phyloP scores from a whole-genome alignment of 768 basidiomycete species.

The Mrakia frigida region DNA sequence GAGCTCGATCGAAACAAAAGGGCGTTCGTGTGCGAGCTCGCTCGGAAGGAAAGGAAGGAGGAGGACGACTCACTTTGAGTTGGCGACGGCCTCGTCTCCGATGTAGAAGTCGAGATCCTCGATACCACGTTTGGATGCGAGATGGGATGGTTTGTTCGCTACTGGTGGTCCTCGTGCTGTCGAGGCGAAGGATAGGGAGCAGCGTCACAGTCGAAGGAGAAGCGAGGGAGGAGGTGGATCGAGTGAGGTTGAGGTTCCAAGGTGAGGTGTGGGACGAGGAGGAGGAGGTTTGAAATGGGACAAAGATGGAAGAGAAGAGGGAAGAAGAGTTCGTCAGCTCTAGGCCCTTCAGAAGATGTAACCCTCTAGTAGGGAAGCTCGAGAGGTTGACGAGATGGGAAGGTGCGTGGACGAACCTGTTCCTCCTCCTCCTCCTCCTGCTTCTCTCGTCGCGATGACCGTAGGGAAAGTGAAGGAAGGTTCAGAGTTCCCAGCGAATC shows the following conservation, averaged over 20 bases:
- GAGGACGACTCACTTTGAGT: constrained; percentile 59
- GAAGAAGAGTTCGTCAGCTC: too few relatives aligned
- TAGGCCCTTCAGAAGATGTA: neutral
- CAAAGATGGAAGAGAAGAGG: too few relatives aligned
- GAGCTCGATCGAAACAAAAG: neutral
- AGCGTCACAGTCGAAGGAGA: constrained; percentile 43
- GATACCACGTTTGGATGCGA: constrained; percentile 92
- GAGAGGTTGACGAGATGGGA: constrained; percentile 43
- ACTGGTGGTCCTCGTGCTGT: constrained; percentile 50
- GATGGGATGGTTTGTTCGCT: constrained; percentile 78
- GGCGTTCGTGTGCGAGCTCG: neutral
- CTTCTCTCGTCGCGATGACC: constrained; percentile 82
- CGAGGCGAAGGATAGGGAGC: neutral
- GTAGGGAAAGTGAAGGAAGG: constrained; percentile 99
- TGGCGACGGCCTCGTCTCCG: constrained; percentile 94
- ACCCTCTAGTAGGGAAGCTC: neutral
- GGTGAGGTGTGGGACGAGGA: neutral
- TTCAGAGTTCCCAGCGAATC: constrained; percentile 97
- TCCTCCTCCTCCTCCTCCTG: constrained; percentile 23
- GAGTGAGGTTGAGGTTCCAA: neutral
- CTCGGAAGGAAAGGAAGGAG: neutral
- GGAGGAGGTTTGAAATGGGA: too few relatives aligned
- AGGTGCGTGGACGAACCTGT: constrained; percentile 43
- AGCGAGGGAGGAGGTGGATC: constrained; percentile 19
- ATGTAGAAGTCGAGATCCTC: constrained; percentile 99